phyloP scores from a whole-genome alignment of 2,329 filamentous ascomycete species.

The Xylariaceae sp. region DNA sequence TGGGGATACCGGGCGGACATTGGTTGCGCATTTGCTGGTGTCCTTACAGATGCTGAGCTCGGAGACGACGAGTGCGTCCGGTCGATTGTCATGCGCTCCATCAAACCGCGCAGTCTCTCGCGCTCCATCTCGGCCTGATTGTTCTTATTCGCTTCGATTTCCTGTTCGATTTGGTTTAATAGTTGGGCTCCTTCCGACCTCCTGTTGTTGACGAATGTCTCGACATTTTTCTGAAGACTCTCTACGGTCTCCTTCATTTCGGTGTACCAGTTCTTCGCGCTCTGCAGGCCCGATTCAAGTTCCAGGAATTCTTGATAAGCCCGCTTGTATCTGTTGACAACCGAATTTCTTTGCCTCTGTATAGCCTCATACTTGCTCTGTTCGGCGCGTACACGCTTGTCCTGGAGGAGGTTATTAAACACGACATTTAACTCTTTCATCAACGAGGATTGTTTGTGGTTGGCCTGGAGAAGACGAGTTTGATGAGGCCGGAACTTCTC shows the following conservation, averaged over 20 bases:
- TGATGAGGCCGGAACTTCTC: slow-evolving; percentile 96
- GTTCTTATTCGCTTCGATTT: slow-evolving; percentile 57
- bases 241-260: slow-evolving; percentile 96
- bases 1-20: slow-evolving; percentile 45
- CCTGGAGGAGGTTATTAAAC: slow-evolving; percentile 84
- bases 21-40: slow-evolving; percentile 36
- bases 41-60: slow-evolving; percentile 34
- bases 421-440: slow-evolving; percentile 90
- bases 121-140: slow-evolving; percentile 73
- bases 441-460: slow-evolving; percentile 87
- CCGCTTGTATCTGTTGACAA: slow-evolving; percentile 82
- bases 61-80: slow-evolving; percentile 40
- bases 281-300: slow-evolving; percentile 75
- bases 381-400: slow-evolving; percentile 87
- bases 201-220: slow-evolving; percentile 93
- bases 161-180: slow-evolving; percentile 79
- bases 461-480: slow-evolving; percentile 83
- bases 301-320: slow-evolving; percentile 91
- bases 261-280: slow-evolving; percentile 87
- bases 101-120: slow-evolving; percentile 77
- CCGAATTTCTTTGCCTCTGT: slow-evolving; percentile 72
- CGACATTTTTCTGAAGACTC: slow-evolving; percentile 90
- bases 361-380: slow-evolving; percentile 92
- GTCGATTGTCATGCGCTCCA: slow-evolving; percentile 96
- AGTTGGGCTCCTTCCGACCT: slow-evolving; percentile 86